Base-by-base conservation (phyloP, 768 basidiomycete genomes). In the Xerocomellus dryophilus region DNA sequence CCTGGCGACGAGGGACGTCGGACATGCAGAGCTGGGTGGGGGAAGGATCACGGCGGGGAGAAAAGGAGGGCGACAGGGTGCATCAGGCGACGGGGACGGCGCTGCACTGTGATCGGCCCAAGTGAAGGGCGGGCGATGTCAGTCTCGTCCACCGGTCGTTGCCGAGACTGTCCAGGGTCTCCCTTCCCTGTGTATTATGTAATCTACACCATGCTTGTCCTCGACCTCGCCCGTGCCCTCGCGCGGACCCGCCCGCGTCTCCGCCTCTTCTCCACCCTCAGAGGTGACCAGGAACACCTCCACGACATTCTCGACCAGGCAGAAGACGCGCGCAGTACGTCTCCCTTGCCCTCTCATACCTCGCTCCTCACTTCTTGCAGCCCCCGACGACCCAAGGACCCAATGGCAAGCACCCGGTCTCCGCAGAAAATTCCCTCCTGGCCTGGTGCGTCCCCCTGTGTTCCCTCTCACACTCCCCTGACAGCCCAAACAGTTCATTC, bases 1-100 rank as follows among this genome's bases (percentile, higher is more conserved):
- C 58, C 67, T 71, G 76, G 50, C 82, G 78, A 62, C 82, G 81
- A 40, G 74, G 72, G 57, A 69, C 68, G 66, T 70, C 74, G 35
- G 59, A 44, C 64, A 66, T 67, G 25, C 5, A 25, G 25, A 25
- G 25, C 5, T 25, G 60, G 50, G 29, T 29, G 29, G 29, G 29
- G n/a, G 21, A 36, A 11, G 29, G 25, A 52, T 63, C 51, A 69
- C 23, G 43, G n/a, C 10, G 38, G 43, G 47, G n/a, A 59, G 41
- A 45, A 40, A 52, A 53, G 29, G 53, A 43, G 32, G 39, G 15
- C 44, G 51, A 18, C 18, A 53, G 60, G 50, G 48, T 25, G 49
- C 64, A 67, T 67, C 48, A 59, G 65, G 34, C 51, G 62, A 57
- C 32, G 49, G 45, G 14, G 50, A 62, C 48, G 57, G 39, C 29